Base-by-base conservation (phyloP, 2,329 filamentous ascomycete species). In the Pyrenophora teres region DNA sequence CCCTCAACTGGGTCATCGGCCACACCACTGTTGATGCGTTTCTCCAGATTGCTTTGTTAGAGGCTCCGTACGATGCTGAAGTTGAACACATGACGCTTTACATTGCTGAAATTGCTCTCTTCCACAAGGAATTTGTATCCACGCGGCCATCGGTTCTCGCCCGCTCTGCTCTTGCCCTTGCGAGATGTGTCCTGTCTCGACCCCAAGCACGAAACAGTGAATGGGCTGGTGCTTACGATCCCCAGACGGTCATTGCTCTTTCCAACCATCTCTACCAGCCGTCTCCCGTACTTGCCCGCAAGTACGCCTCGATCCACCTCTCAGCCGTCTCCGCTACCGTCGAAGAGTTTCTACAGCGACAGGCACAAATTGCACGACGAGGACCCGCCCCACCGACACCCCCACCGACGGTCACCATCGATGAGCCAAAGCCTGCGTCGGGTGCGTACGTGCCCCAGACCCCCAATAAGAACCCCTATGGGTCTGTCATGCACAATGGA, bases 1-100 rank as follows among this genome's bases (percentile, higher is more conserved):
- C 94, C 1, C 84, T 99, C 53, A 91, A 95, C 73, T 99, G 94
- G 94, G 86, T 88, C 62, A 89, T 99, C 63, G 94, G 94, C 48
- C 93, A 97, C 77, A 92, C 94, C 1, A 97, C 94, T 23, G 90
- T 97, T 61, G 93, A 97, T 76, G 90, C 88, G 73, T 99, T 97
- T 77, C 83, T 95, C 40, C 89, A 96, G 70, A 80, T 97, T 56
- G 91, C 93, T 56, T 84, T 95, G 33, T 84, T 89, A 39, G 90
- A 96, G 73, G 78, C 78, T 18, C 76, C 78, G 8, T 90, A 88
- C 68, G 90, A 96, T 72, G 82, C 86, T 19, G 92, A 97, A 76
- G 88, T 96, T 18, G 91, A 97, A 78, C 88, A 96, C 76, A 93
- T 99, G 89, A 87, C 92, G 15, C 83, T 89, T 57, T 99, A 97